These are phyloP conservation scores for Akanthomyces lecanii DNA, from an alignment of 2,329 filamentous ascomycete genomes.

Conservation along the genomic window DNA sequence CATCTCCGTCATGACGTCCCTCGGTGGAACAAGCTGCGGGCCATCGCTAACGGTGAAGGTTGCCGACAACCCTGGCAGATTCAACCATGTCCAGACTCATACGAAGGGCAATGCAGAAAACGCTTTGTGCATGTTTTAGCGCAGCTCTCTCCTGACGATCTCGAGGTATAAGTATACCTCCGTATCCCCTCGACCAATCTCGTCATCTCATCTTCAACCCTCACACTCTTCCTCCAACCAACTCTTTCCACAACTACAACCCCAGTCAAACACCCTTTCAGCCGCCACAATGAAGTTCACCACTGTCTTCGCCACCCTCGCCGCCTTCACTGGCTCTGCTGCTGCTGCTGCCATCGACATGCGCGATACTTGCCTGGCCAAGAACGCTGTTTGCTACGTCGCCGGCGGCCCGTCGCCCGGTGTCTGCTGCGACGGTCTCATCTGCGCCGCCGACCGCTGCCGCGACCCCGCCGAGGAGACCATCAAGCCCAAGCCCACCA, in stretches of 20 bases:
- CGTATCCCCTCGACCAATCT: not conserved
- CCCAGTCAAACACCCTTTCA: not conserved
- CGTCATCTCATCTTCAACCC: not conserved
- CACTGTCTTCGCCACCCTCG: not conserved
- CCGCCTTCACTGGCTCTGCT: constrained; percentile 5
- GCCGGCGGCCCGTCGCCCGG: not conserved
- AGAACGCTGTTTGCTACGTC: constrained; percentile 5
- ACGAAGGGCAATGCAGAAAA: not conserved
- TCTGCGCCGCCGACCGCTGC: constrained; percentile 9
- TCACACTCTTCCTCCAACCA: not conserved
- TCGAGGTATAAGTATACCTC: not conserved
- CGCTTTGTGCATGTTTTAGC: not conserved
- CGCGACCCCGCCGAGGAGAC: not conserved
- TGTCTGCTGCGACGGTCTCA: not conserved
- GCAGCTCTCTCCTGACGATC: not conserved
- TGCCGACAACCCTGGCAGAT: not conserved
- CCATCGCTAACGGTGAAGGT: constrained; percentile 2
- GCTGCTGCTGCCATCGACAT: constrained; percentile 1
- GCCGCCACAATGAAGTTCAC: constrained; percentile 7
- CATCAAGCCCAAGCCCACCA: not conserved
- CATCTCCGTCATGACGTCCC: not conserved
- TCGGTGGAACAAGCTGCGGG: constrained; percentile 3
- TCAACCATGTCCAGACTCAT: not conserved
- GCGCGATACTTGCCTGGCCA: constrained; percentile 7
- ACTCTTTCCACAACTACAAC: not conserved